Evolutionary conservation across 345 rosid genomes (phyloP).

Genomic region (Dipteronia sinensis): DNA sequence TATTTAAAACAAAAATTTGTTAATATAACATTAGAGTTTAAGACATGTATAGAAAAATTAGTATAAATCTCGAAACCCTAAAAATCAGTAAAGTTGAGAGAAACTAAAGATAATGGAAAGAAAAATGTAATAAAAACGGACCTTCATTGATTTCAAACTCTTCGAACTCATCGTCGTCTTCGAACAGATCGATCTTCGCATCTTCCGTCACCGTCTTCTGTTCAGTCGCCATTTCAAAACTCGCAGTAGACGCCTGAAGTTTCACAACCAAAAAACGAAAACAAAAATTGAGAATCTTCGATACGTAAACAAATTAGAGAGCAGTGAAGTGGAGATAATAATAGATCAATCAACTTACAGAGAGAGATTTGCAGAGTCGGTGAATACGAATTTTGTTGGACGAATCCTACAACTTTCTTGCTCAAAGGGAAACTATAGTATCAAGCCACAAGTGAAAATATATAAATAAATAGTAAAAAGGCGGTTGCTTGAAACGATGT

Average conservation of each 20-base stretch:
- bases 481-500: not conserved
- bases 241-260: constrained; percentile 12
- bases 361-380: constrained; percentile 1
- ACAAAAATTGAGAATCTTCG: not conserved
- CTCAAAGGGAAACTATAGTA: not conserved
- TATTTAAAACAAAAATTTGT: no score
- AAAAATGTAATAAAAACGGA: not conserved
- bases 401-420: not conserved
- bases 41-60: not conserved
- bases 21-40: no score
- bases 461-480: no score
- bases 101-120: not conserved
- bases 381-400: not conserved
- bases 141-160: constrained; percentile 76
- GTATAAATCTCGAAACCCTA: not conserved
- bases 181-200: constrained; percentile 86
- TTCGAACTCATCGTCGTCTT: constrained; percentile 95
- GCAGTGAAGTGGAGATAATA: not conserved
- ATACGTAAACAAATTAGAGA: not conserved
- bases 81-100: not conserved
- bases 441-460: no score
- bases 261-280: not conserved
- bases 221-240: constrained; percentile 56
- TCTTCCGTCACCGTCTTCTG: constrained; percentile 55
- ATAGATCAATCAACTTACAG: not conserved